phyloP scores from a whole-genome alignment of 108 stramenopile species.

The Skeletonema marinoi region DNA sequence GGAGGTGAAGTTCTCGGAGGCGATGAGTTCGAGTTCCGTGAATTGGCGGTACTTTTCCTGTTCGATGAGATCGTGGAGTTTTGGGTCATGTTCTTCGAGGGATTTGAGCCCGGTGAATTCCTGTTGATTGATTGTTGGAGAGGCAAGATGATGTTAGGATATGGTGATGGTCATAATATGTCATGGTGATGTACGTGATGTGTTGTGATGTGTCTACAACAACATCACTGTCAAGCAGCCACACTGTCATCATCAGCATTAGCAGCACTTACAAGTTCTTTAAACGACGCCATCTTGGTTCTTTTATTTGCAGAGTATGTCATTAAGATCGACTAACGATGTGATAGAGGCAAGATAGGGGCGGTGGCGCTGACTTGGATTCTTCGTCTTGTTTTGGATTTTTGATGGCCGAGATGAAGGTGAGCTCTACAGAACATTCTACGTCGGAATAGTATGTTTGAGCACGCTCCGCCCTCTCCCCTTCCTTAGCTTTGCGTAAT shows the following conservation, averaged over 20 bases:
- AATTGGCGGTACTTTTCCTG: conserved; percentile 94
- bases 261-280: conserved; percentile 63
- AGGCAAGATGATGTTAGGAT: neutral
- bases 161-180: neutral
- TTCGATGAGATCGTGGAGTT: conserved; percentile 95
- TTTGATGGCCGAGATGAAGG: too few species aligned
- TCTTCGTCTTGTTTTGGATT: neutral
- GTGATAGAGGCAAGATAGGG: neutral
- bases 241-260: neutral
- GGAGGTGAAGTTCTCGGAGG: conserved; percentile 99
- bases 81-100: conserved; percentile 97
- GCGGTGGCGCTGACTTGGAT: neutral
- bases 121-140: conserved; percentile 33
- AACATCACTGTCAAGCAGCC: neutral
- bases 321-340: neutral
- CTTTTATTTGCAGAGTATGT: conserved; percentile 6
- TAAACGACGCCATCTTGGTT: conserved; percentile 67
- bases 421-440: neutral
- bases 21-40: conserved; percentile 98
- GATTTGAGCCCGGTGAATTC: conserved; percentile 87
- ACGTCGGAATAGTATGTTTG: neutral
- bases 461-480: neutral
- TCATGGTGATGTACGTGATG: neutral
- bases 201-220: conserved; percentile 1
- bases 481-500: too few species aligned